A percentile compares a stretch with the other conserved stretches of the same genome.
Conservation (phyloP, 345 rosid species). For the Excoecaria agallocha region DNA sequence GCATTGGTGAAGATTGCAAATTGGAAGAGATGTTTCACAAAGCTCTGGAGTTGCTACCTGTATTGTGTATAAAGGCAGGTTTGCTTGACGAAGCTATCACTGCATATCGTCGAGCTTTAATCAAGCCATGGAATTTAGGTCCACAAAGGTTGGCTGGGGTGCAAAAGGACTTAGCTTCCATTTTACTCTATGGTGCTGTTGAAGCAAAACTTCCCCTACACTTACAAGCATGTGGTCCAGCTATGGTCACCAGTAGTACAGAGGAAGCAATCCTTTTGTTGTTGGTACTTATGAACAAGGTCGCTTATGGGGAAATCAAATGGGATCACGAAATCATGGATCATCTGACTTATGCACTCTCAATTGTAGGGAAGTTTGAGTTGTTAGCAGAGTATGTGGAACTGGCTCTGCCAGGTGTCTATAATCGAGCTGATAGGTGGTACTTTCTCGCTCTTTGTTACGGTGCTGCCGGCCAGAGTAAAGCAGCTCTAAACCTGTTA, state of each 20-base stretch:
- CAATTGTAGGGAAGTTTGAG: conserved; percentile 65
- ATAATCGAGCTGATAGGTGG: conserved; percentile 78
- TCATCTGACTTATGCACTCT: conserved; percentile 74
- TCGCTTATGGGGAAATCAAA: conserved; percentile 54
- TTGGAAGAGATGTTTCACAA: conserved; percentile 79
- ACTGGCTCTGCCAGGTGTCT: conserved; percentile 69
- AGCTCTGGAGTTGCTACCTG: conserved; percentile 79
- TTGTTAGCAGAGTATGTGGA: conserved; percentile 68
- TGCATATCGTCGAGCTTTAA: conserved; percentile 67
- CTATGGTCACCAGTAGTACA: conserved; percentile 44
- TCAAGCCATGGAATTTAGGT: conserved; percentile 82
- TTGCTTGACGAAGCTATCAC: conserved; percentile 61
- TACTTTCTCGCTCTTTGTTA: conserved; percentile 86
- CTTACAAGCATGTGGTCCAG: conserved; percentile 36
- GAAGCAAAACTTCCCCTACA: conserved; percentile 53
- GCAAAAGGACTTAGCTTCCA: conserved; percentile 75
- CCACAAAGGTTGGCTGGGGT: conserved; percentile 65
- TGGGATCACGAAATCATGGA: conserved; percentile 90
- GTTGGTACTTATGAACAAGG: conserved; percentile 66
- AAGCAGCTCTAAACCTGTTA: conserved; percentile 68
- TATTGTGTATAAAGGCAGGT: conserved; percentile 69
- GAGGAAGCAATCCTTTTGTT: conserved; percentile 88
- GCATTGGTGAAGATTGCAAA: conserved; percentile 60
- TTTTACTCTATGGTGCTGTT: conserved; percentile 72
- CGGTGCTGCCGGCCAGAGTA: conserved; percentile 67